These are phyloP conservation scores for Rasamsonia emersonii DNA, from an alignment of 2,329 filamentous ascomycete species.

Conservation along the genomic window DNA sequence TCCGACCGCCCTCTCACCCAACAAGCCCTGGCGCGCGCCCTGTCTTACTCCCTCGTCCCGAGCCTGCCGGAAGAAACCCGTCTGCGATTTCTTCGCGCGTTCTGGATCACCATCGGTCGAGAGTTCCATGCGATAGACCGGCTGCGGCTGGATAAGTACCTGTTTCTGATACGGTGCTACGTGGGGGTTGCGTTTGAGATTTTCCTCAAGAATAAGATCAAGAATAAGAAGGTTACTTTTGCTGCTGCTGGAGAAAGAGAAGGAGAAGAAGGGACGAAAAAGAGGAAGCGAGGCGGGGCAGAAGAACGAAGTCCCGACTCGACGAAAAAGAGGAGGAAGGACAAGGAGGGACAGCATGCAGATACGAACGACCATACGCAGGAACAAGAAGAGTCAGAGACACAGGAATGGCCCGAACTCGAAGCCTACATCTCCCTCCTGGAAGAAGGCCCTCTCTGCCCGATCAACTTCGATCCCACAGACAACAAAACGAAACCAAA, in stretches of 20 bases:
- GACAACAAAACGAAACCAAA: slow-evolving; percentile 2
- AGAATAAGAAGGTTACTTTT: slow-evolving; percentile 4
- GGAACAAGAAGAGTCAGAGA: slow-evolving; percentile 3
- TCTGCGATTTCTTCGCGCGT: slow-evolving; percentile 49
- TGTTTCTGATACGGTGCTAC: slow-evolving; percentile 73
- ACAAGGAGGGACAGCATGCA: slow-evolving; percentile 9
- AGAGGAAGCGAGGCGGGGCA: slow-evolving; percentile 17
- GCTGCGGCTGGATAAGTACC: slow-evolving; percentile 82
- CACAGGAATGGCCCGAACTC: slow-evolving; percentile 24
- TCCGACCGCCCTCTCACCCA: slow-evolving; percentile 82
- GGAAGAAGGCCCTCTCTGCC: slow-evolving; percentile 31
- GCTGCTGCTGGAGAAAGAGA: slow-evolving; percentile 5
- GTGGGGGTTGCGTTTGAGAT: slow-evolving; percentile 59
- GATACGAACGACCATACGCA: slow-evolving; percentile 6
- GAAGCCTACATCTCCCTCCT: slow-evolving; percentile 31
- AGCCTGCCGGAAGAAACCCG: slow-evolving; percentile 44
- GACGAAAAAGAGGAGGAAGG: slow-evolving; percentile 11
- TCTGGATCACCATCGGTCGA: slow-evolving; percentile 61
- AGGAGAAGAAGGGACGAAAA: slow-evolving; percentile 21
- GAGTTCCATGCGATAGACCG: slow-evolving; percentile 67
- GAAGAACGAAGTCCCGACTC: slow-evolving; percentile 13
- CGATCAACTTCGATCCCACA: slow-evolving; percentile 29
- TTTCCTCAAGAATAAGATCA: slow-evolving; percentile 22
- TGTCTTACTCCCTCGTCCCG: slow-evolving; percentile 59
- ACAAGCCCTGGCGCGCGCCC: slow-evolving; percentile 69